Conservation (phyloP, 129 eudicot species). For the Flaveria linearis region DNA sequence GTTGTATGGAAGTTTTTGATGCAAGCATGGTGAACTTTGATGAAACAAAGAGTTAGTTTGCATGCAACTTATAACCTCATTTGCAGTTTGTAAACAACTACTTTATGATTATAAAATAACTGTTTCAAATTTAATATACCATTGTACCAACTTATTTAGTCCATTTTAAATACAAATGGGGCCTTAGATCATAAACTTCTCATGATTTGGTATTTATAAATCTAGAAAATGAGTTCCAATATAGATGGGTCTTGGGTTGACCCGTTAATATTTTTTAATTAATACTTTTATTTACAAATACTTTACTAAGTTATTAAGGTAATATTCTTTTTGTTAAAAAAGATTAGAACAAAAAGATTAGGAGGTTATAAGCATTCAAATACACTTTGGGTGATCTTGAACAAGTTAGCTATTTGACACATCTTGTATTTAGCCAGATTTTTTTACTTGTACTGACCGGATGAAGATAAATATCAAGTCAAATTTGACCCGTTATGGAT, state of each 20-base stretch:
- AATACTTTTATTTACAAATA: neutral
- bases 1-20: constrained; percentile 56
- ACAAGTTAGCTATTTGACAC: neutral
- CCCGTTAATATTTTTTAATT: neutral
- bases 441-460: neutral
- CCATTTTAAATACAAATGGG: neutral
- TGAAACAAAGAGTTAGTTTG: constrained; percentile 21
- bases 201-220: neutral
- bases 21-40: constrained; percentile 48
- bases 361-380: neutral
- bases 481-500: neutral
- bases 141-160: constrained; percentile 21
- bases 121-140: constrained; percentile 20
- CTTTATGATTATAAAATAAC: constrained; percentile 24
- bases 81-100: constrained; percentile 29
- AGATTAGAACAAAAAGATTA: neutral
- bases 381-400: neutral
- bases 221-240: neutral
- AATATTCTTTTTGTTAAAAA: neutral
- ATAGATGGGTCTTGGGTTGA: neutral
- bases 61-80: constrained; percentile 34
- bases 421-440: neutral
- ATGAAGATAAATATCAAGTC: neutral
- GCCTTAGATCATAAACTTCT: constrained; percentile 3
- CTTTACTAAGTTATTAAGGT: neutral